Evolutionary conservation across 177 flowering plant genomes (phyloP).

Genomic region (Vitis hybrid): DNA sequence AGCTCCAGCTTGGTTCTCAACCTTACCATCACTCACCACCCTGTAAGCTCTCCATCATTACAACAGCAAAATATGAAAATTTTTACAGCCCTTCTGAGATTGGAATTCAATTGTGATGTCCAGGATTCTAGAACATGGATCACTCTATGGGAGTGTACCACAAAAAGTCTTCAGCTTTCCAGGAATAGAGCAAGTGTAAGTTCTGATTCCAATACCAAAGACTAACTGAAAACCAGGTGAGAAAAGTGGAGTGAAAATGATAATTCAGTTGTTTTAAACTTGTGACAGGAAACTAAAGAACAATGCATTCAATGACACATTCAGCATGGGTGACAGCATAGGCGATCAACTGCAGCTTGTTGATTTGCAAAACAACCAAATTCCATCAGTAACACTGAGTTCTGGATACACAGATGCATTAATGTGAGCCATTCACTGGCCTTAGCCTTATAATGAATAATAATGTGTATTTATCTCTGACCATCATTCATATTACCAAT

Average conservation of each 20-base stretch:
- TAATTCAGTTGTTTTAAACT: slow-evolving; percentile 5
- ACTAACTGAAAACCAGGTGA: no score
- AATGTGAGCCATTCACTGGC: slow-evolving; percentile 40
- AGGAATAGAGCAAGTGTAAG: slow-evolving; percentile 78
- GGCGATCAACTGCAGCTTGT: slow-evolving; percentile 60
- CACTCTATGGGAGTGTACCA: slow-evolving; percentile 69
- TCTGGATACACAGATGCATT: slow-evolving; percentile 45
- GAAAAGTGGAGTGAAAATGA: neutral
- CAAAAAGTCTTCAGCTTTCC: slow-evolving; percentile 55
- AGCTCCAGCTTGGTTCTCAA: slow-evolving; percentile 82
- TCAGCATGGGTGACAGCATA: slow-evolving; percentile 50
- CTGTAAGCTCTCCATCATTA: slow-evolving; percentile 49
- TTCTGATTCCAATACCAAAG: neutral
- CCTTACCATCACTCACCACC: slow-evolving; percentile 64
- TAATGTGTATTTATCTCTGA: neutral
- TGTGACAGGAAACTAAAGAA: slow-evolving; percentile 66
- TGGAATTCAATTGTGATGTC: neutral
- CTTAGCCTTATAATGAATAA: neutral
- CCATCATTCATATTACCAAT: slow-evolving; percentile 3
- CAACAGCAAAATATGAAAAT: neutral
- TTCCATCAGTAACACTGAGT: slow-evolving; percentile 42
- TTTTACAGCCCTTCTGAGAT: neutral
- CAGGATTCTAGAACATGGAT: slow-evolving; percentile 71
- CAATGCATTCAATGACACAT: slow-evolving; percentile 57
- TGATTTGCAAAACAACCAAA: slow-evolving; percentile 69